A percentile compares a stretch with the other conserved stretches of the same genome.
These are phyloP conservation scores for Phialemoniopsis sp. DNA, from an alignment of 2,329 filamentous ascomycete species.

Conservation along the genomic window DNA sequence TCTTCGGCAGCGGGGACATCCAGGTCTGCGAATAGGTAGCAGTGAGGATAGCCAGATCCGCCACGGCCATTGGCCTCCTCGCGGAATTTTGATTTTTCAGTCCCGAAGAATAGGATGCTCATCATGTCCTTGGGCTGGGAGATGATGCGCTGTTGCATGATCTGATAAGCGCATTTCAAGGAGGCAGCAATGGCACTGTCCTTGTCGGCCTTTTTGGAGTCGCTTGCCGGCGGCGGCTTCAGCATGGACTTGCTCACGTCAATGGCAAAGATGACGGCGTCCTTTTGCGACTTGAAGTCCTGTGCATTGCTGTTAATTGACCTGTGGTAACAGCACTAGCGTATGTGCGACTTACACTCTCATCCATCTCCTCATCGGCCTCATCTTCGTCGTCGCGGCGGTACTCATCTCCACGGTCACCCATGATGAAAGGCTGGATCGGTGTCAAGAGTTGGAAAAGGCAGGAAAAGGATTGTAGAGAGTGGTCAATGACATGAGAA, in stretches of 20 bases:
- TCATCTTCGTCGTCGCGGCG: constrained; percentile 60
- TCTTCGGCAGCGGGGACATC: constrained; percentile 84
- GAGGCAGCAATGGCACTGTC: constrained; percentile 80
- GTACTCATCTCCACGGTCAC: constrained; percentile 20
- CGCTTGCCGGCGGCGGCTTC: constrained; percentile 54
- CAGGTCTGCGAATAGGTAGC: constrained; percentile 85
- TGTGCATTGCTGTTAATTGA: constrained; percentile 24
- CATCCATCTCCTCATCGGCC: constrained; percentile 54
- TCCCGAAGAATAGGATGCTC: constrained; percentile 89
- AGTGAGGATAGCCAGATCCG: constrained; percentile 75
- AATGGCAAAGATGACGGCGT: constrained; percentile 97
- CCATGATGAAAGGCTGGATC: constrained; percentile 17
- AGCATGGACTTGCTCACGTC: constrained; percentile 90
- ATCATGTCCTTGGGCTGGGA: constrained; percentile 97
- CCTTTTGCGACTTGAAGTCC: constrained; percentile 89
- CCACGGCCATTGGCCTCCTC: constrained; percentile 56
- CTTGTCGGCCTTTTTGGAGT: constrained; percentile 71
- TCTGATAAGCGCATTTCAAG: constrained; percentile 86
- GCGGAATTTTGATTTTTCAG: constrained; percentile 75
- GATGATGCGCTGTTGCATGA: constrained; percentile 99
- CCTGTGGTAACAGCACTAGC: constrained; percentile 3
- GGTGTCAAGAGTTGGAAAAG: not conserved
- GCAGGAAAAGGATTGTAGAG: not conserved
- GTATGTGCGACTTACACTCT: constrained; percentile 14
- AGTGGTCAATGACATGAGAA: not conserved